These are phyloP conservation scores for Carnegiea gigantea DNA, from an alignment of 179 eudicot species.

Conservation along the genomic window DNA sequence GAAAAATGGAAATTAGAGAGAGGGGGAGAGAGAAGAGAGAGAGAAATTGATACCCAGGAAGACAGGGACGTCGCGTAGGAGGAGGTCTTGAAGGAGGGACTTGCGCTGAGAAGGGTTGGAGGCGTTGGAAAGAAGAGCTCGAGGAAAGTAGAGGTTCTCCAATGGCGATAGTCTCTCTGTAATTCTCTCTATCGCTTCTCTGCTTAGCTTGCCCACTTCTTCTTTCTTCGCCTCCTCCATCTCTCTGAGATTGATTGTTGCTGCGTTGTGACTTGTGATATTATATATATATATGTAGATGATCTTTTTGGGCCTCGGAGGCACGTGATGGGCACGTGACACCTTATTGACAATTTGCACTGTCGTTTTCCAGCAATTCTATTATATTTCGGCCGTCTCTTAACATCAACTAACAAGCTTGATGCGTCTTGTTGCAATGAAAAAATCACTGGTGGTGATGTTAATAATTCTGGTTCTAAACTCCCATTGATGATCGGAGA, in stretches of 20 bases:
- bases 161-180: constrained; percentile 58
- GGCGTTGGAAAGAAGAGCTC: constrained; percentile 55
- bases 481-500: too few species aligned
- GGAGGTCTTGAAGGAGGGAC: constrained; percentile 72
- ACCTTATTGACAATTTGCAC: neutral
- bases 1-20: neutral
- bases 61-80: constrained; percentile 74
- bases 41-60: constrained; percentile 54
- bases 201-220: constrained; percentile 21
- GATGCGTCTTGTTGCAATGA: too few species aligned
- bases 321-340: neutral
- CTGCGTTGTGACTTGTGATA: neutral
- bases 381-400: too few species aligned
- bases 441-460: too few species aligned
- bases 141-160: constrained; percentile 82
- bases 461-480: too few species aligned
- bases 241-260: neutral
- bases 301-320: neutral
- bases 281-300: too few species aligned
- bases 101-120: constrained; percentile 61
- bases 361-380: too few species aligned
- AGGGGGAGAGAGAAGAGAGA: neutral
- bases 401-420: too few species aligned
- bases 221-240: constrained; percentile 4
- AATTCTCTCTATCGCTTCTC: constrained; percentile 53